Base-by-base conservation (phyloP, 768 basidiomycete genomes). In the Xerocomellus chrysenteron region DNA sequence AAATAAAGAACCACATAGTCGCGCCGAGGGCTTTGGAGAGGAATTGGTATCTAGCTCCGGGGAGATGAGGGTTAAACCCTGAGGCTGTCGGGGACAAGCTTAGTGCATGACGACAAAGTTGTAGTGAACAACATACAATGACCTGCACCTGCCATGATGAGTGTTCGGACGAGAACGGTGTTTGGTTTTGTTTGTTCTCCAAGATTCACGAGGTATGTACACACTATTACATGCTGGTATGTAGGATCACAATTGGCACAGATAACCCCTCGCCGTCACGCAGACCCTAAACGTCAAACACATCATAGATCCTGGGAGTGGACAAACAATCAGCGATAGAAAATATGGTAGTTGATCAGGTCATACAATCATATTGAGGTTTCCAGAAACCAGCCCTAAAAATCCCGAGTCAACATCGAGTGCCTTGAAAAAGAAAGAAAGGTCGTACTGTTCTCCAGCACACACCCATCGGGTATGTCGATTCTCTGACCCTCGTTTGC, bases 1-100 rank as follows among this genome's bases (percentile, higher is more conserved):
- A 96, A 70, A 97, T 94, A 79, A 94, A 97, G 84, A 96, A 96
- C 94, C 94, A 97, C 94, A 97, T 96, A 26, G 86, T 83, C 35
- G 94, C 94, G 47, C 94, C 94, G 44, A 97, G 78, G 57, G 84
- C 85, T 74, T 94, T 94, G 28, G 89, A 82, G 32, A 95, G 79
- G 71, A 92, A 84, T 56, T 81, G 83, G 73, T 94, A 85, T 66
- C 79, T 83, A 65, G 84, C 79, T 13, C 88, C 84, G 10, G 93
- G 91, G 30, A 94, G 79, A 70, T 94, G 94, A 39, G 94, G 94
- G 72, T 93, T 81, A 67, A 96, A 96, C 62, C 93, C 94, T 74
- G 86, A 74, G 64, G 79, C 86, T 86, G 39, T 60, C 26, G 42
- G 52, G 45, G 24, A 49, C 33, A 17, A 37, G 16, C 10, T 58